Evolutionary conservation across 768 basidiomycete genomes (phyloP).

Genomic region (Leucosporidium scottii): DNA sequence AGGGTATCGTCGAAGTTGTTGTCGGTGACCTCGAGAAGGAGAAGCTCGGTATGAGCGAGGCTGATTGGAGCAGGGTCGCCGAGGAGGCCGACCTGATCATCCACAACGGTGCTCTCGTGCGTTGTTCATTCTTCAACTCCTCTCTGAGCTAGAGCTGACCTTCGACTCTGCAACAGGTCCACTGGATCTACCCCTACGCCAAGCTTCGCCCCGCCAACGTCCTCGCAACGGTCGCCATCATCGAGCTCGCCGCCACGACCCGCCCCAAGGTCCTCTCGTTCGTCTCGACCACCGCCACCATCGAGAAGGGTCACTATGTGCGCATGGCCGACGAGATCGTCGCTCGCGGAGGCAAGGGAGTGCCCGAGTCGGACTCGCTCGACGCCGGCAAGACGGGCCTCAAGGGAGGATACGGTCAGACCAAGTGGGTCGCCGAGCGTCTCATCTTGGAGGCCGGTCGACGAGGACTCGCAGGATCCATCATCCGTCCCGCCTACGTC

Average conservation of each 20-base stretch:
- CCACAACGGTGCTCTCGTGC: conserved; percentile 93
- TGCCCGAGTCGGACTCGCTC: conserved; percentile 80
- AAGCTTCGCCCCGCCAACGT: conserved; percentile 87
- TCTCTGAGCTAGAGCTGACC: not conserved
- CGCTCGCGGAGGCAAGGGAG: conserved; percentile 51
- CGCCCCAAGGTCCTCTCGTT: conserved; percentile 78
- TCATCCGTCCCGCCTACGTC: conserved; percentile 89
- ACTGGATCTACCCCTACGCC: conserved; percentile 98
- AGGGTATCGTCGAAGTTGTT: conserved; percentile 66
- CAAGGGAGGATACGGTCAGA: conserved; percentile 91
- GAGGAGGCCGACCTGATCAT: conserved; percentile 71
- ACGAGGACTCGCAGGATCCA: conserved; percentile 74
- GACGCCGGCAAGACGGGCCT: conserved; percentile 69
- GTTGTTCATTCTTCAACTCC: conserved; percentile 40
- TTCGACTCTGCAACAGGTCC: conserved; percentile 56
- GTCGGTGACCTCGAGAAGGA: conserved; percentile 73
- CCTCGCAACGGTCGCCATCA: conserved; percentile 73
- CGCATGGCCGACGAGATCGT: conserved; percentile 67
- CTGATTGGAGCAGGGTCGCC: conserved; percentile 61
- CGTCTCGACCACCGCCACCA: conserved; percentile 89
- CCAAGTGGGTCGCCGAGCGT: conserved; percentile 98
- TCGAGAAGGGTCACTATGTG: conserved; percentile 87
- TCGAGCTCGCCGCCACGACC: conserved; percentile 56
- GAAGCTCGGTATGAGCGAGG: conserved; percentile 61
- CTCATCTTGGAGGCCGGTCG: conserved; percentile 82